Evolutionary conservation across 768 basidiomycete genomes (phyloP).

Genomic region (Rhizopogon rudus): DNA sequence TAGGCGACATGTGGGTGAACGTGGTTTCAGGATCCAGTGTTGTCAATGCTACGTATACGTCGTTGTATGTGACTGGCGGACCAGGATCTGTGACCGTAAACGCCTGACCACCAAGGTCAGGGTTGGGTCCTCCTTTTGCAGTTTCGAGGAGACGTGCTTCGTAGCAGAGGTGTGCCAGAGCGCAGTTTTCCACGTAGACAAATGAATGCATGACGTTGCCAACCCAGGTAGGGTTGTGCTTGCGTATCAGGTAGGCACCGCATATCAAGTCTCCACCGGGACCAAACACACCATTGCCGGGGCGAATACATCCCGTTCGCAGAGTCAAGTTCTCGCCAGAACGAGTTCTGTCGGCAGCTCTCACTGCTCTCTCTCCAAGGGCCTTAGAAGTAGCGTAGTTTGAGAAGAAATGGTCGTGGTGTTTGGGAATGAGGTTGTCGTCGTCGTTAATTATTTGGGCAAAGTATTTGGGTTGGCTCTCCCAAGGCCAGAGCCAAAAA

Average conservation of each 20-base stretch:
- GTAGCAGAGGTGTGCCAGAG: constrained; percentile 66
- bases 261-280: constrained; percentile 69
- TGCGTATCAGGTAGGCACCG: constrained; percentile 56
- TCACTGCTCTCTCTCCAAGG: constrained; percentile 47
- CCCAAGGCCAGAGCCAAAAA: constrained; percentile 76
- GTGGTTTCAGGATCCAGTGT: constrained; percentile 52
- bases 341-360: constrained; percentile 34
- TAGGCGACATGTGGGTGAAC: constrained; percentile 56
- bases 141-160: constrained; percentile 64
- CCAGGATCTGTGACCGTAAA: constrained; percentile 67
- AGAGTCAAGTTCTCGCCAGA: constrained; percentile 30
- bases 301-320: constrained; percentile 72
- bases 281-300: constrained; percentile 74
- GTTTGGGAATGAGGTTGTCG: constrained; percentile 44
- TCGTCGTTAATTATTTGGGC: constrained; percentile 65
- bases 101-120: constrained; percentile 71
- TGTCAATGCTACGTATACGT: constrained; percentile 50
- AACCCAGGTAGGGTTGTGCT: constrained; percentile 62
- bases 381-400: constrained; percentile 72
- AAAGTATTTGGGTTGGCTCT: constrained; percentile 48
- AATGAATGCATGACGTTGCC: constrained; percentile 55
- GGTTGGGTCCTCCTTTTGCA: constrained; percentile 33
- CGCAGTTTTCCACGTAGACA: constrained; percentile 73
- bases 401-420: constrained; percentile 64
- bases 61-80: constrained; percentile 56